Percentiles rank a stretch among this genome's conserved stretches.
Evolutionary conservation across 2,329 filamentous ascomycete genomes (phyloP).

Genomic region (Xylariales sp.): DNA sequence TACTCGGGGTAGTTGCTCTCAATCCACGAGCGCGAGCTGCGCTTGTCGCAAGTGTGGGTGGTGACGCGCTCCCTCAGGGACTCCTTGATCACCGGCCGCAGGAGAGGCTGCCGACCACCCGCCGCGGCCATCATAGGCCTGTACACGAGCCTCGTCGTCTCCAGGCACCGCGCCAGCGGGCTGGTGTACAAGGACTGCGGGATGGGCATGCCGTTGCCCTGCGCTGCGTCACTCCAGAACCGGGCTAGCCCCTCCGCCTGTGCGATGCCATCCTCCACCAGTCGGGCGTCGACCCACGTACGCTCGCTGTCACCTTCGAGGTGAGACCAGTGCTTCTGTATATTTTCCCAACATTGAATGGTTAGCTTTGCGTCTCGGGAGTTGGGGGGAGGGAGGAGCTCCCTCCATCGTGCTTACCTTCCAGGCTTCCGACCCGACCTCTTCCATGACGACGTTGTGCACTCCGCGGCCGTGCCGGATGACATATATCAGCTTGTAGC

Average conservation of each 20-base stretch:
- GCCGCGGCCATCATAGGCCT: neutral
- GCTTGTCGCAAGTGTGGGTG: conserved; percentile 13
- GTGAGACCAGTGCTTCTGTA: conserved; percentile 11
- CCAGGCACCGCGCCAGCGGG: conserved; percentile 12
- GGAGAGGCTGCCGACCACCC: no score
- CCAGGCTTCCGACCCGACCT: conserved; percentile 6
- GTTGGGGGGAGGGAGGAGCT: neutral
- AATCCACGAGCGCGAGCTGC: conserved; percentile 13
- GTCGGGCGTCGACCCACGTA: conserved; percentile 10
- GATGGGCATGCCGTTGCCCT: conserved; percentile 8
- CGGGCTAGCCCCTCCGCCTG: conserved; percentile 7
- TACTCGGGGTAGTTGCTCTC: conserved; percentile 10
- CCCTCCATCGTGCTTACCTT: conserved; percentile 5
- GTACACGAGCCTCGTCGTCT: conserved; percentile 12
- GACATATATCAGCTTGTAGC: conserved; percentile 11
- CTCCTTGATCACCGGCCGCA: conserved; percentile 14
- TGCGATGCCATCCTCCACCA: conserved; percentile 8
- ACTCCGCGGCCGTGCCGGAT: conserved; percentile 11
- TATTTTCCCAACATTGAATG: neutral
- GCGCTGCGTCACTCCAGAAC: conserved; percentile 6
- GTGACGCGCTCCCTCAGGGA: conserved; percentile 13
- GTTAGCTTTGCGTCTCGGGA: neutral
- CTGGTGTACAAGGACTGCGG: conserved; percentile 12
- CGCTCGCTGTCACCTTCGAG: conserved; percentile 10
- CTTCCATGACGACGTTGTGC: conserved; percentile 13